Base-by-base conservation (phyloP, 2,329 filamentous ascomycete genomes). In the Ophiostoma montium region DNA sequence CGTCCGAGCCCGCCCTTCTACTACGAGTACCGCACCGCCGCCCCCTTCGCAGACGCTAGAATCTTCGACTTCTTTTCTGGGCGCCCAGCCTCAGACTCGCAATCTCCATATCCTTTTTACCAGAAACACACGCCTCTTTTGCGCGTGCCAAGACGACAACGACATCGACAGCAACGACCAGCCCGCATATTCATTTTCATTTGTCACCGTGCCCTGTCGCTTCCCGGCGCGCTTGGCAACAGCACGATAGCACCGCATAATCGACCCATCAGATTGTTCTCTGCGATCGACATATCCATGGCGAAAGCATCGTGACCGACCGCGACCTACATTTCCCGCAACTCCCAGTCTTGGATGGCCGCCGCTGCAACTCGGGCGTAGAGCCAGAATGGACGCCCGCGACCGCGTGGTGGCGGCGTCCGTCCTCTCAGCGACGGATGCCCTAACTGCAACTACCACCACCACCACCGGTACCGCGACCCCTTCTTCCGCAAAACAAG, bases 291-390 rank as follows among this genome's bases (percentile, higher is more conserved):
- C 39, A 42, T 42, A 23, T 27, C 39, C 38, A 41, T 41, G 38
- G 38, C 38, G 9, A 21, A 13, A 41, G 19, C 38, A 27, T 15
- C 15, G n/a, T 41, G 21, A 13, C 38, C 21, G 6, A 12, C 16
- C 18, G 10, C n/a, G 19, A n/a, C 38, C 38, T 13, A 12, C 13
- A 16, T 23, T 15, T 32, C 30, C 42, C 27, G 12, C 10, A 11
- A 19, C 16, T 1, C n/a, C 36, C 27, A 33, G 42, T 44, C 45
- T 44, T 55, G 56, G 35, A 50, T 56, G 54, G 48, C 55, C 42
- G 36, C 48, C 50, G 49, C 59, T 46, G 59, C 62, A 51, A 58
- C 58, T 52, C 56, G 57, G 49, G 56, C 62, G 33, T 47, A 46
- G 47, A 44, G 35, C 49, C 46, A 33, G 33, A 15, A 50, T 52